A percentile compares a stretch with the other conserved stretches of the same genome.
Conservation (phyloP, 441 rosid species). For the Corymbia calophylla region DNA sequence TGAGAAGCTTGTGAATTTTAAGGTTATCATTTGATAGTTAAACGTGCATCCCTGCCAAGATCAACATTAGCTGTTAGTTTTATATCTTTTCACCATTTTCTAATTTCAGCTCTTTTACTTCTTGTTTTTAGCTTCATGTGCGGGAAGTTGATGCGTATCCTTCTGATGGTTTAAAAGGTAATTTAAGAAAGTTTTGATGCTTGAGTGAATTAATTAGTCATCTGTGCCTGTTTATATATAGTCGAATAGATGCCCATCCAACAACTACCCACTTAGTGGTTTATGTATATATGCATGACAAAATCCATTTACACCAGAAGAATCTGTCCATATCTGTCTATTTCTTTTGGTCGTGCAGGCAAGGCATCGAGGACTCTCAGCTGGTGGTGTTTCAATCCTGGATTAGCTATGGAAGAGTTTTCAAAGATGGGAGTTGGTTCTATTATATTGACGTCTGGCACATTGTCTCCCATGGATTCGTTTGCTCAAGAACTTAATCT, state of each 20-base stretch:
- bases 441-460: conserved; percentile 89
- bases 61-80: neutral
- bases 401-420: conserved; percentile 88
- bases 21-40: neutral
- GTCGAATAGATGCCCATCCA: neutral
- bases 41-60: neutral
- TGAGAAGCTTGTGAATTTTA: conserved; percentile 23
- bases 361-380: conserved; percentile 78
- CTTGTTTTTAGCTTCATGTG: conserved; percentile 71
- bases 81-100: neutral
- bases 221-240: neutral
- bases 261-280: neutral
- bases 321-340: neutral
- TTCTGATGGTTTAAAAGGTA: conserved; percentile 62
- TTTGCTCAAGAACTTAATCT: conserved; percentile 85
- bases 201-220: neutral
- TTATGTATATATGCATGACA: neutral
- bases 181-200: neutral
- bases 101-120: conserved; percentile 5
- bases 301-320: neutral
- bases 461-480: conserved; percentile 91
- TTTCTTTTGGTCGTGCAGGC: conserved; percentile 38
- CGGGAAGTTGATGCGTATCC: conserved; percentile 57
- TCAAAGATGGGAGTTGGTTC: conserved; percentile 71
- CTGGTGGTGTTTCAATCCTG: conserved; percentile 99